phyloP scores from a whole-genome alignment of 2,329 filamentous ascomycete species.

The Calonectria honghensis region DNA sequence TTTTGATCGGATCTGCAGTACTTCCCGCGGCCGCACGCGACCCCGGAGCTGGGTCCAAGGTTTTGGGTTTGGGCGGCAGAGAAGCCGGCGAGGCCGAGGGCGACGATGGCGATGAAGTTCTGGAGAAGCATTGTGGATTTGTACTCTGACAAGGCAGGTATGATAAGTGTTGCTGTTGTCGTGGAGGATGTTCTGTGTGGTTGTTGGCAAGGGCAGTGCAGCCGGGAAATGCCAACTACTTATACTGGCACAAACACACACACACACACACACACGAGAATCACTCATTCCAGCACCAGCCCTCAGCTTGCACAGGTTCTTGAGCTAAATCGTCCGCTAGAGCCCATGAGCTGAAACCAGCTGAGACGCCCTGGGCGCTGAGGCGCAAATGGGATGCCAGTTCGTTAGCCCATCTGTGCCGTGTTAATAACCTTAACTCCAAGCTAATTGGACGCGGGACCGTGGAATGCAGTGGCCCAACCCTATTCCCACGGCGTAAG shows the following conservation, averaged over 20 bases:
- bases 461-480: constrained; percentile 17
- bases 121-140: constrained; percentile 51
- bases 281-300: not conserved
- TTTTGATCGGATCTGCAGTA: constrained; percentile 52
- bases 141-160: not conserved
- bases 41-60: constrained; percentile 31
- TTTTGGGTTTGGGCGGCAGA: constrained; percentile 7
- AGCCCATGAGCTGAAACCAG: constrained; percentile 14
- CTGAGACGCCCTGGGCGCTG: constrained; percentile 15
- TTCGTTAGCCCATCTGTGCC: constrained; percentile 5
- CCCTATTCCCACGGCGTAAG: constrained; percentile 13
- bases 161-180: not conserved
- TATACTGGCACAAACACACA: not conserved
- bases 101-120: constrained; percentile 45
- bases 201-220: not conserved
- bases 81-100: constrained; percentile 46
- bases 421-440: constrained; percentile 27
- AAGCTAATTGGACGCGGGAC: constrained; percentile 14
- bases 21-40: constrained; percentile 55
- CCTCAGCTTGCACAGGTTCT: not conserved
- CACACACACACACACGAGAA: not conserved
- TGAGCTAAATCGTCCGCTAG: constrained; percentile 3
- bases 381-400: constrained; percentile 11
- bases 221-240: not conserved
- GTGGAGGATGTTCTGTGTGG: not conserved